These are phyloP conservation scores for Ustilago shanxiensis DNA, from an alignment of 1,284 basidiomycete species.

Conservation along the genomic window DNA sequence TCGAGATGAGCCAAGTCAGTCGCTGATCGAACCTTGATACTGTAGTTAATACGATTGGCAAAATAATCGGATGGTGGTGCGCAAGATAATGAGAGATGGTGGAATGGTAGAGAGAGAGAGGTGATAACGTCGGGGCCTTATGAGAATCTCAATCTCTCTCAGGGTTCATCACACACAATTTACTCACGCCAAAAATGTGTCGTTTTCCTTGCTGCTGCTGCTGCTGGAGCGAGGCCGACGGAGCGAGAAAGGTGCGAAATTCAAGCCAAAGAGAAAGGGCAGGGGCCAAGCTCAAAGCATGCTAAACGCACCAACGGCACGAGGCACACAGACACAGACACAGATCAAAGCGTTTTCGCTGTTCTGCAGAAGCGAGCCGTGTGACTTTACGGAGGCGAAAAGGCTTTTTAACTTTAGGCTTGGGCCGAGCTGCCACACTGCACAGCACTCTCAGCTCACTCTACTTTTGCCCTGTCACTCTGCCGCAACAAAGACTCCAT, in stretches of 20 bases:
- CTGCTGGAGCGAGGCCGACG: slow-evolving; percentile 2
- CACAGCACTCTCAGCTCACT: no score
- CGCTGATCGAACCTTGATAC: no score
- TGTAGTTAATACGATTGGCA: no score
- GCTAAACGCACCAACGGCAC: background rate
- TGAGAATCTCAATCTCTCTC: background rate
- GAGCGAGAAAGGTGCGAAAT: background rate
- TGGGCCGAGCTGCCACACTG: no score
- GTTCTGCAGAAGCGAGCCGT: slow-evolving; percentile 9
- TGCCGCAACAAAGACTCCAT: no score
- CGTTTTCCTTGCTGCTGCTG: background rate
- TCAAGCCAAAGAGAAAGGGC: background rate
- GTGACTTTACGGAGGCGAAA: slow-evolving; percentile 32
- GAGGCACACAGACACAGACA: no score
- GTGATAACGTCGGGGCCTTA: background rate
- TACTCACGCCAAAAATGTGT: background rate
- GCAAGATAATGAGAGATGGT: background rate
- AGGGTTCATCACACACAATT: slow-evolving; percentile 16
- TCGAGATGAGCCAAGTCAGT: slow-evolving; percentile 1
- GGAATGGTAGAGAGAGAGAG: background rate
- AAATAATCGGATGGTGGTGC: background rate
- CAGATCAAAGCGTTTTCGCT: background rate
- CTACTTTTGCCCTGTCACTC: no score
- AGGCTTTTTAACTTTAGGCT: background rate
- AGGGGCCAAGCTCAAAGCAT: background rate